These are phyloP conservation scores for Chlamydomonas schloesseri DNA, from an alignment of 139 green algal species.

Conservation along the genomic window DNA sequence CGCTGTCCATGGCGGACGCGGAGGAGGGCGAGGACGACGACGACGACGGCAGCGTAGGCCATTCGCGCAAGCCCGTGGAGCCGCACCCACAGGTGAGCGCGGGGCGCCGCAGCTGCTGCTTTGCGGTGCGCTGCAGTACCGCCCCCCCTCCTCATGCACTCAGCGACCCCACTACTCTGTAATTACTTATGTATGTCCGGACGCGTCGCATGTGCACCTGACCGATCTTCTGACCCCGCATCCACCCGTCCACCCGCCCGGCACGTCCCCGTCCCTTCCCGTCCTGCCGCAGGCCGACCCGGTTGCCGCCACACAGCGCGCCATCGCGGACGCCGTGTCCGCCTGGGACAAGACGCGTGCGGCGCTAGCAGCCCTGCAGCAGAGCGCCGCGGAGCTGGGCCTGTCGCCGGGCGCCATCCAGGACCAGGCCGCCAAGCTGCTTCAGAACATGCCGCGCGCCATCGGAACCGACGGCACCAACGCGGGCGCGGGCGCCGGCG, in stretches of 20 bases:
- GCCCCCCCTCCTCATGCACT: no score
- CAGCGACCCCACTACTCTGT: no score
- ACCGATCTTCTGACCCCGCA: no score
- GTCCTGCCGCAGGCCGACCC: neutral
- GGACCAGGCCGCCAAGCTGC: neutral
- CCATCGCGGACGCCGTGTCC: neutral
- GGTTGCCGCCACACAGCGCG: neutral
- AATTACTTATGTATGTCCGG: no score
- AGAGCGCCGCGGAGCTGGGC: constrained; percentile 3
- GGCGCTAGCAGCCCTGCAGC: constrained; percentile 22
- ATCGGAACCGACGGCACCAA: neutral
- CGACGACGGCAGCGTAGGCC: neutral
- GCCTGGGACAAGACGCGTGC: constrained; percentile 5
- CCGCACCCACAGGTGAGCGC: neutral
- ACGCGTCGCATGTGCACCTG: no score
- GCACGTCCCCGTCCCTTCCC: neutral
- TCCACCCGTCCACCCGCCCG: no score
- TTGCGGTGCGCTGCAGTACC: no score
- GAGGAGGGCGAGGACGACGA: constrained; percentile 17
- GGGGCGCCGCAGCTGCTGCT: neutral
- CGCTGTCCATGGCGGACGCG: neutral
- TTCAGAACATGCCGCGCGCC: neutral
- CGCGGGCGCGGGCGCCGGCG: neutral
- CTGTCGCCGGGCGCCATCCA: neutral
- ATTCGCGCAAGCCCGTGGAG: neutral